phyloP scores from a whole-genome alignment of 2,329 filamentous ascomycete species.

The Ramularia endophylla region DNA sequence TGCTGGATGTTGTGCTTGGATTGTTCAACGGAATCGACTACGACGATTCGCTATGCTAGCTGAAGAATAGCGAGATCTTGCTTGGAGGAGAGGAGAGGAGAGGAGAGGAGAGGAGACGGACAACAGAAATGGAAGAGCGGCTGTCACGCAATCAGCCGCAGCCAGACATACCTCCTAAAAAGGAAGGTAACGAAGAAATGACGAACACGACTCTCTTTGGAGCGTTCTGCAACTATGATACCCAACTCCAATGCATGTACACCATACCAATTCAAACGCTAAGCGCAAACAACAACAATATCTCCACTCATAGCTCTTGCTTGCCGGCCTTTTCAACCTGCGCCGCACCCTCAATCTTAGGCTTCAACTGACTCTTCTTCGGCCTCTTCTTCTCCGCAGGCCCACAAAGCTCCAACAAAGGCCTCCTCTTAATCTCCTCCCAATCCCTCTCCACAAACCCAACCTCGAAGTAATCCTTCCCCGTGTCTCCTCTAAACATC shows the following conservation, averaged over 20 bases:
- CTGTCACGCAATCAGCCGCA: too few relatives aligned
- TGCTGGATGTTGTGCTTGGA: slow-evolving; percentile 43
- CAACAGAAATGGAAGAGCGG: too few relatives aligned
- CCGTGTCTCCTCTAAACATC: slow-evolving; percentile 62
- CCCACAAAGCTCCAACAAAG: slow-evolving; percentile 37
- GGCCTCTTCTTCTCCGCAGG: slow-evolving; percentile 62
- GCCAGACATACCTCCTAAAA: too few relatives aligned
- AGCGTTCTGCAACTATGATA: too few relatives aligned
- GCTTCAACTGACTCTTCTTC: slow-evolving; percentile 54
- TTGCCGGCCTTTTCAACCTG: slow-evolving; percentile 1
- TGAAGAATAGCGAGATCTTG: too few relatives aligned
- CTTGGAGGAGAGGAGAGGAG: not conserved
- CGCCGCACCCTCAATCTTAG: slow-evolving; percentile 13
- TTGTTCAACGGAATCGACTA: slow-evolving; percentile 43
- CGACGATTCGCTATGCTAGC: slow-evolving; percentile 22
- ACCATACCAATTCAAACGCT: too few relatives aligned
- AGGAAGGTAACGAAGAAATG: too few relatives aligned
- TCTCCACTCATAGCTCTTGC: slow-evolving; percentile 1
- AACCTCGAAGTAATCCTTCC: slow-evolving; percentile 73
- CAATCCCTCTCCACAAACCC: slow-evolving; percentile 63
- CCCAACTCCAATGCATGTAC: too few relatives aligned
- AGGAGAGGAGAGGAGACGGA: too few relatives aligned
- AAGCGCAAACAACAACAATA: too few relatives aligned
- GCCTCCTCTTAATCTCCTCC: slow-evolving; percentile 54
- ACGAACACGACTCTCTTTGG: too few relatives aligned